A percentile compares a stretch with the other conserved stretches of the same genome.
Evolutionary conservation across 495 filamentous ascomycete genomes (phyloP).

Genomic region (Aspergillus incahuasiensis): DNA sequence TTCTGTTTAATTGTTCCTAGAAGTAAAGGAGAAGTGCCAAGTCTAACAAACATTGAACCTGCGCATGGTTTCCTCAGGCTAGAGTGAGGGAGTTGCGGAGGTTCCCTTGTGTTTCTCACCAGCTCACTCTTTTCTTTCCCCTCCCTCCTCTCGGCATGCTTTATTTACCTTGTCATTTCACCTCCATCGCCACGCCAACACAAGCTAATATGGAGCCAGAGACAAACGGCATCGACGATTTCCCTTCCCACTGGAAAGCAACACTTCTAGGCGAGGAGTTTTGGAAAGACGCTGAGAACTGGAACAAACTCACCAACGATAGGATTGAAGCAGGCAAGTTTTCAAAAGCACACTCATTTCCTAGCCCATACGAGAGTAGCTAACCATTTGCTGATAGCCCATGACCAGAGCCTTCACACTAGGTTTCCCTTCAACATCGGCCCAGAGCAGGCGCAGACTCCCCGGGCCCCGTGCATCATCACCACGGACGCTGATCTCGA

Average conservation of each 20-base stretch:
- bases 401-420: constrained; percentile 20
- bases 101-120: not conserved
- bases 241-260: constrained; percentile 26
- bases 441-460: constrained; percentile 12
- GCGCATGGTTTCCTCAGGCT: not conserved
- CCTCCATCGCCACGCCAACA: not conserved
- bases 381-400: not conserved
- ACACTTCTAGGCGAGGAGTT: constrained; percentile 29
- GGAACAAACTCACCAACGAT: constrained; percentile 16
- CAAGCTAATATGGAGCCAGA: not conserved
- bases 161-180: not conserved
- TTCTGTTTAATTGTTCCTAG: constrained; percentile 22
- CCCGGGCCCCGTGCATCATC: not conserved
- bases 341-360: not conserved
- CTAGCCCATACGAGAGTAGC: not conserved
- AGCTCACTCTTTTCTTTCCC: not conserved
- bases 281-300: constrained; percentile 26
- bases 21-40: not conserved
- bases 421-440: constrained; percentile 31
- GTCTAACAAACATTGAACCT: not conserved
- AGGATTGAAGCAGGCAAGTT: constrained; percentile 20
- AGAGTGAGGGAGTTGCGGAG: not conserved
- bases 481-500: constrained; percentile 1
- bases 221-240: constrained; percentile 22
- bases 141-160: not conserved